Base-by-base conservation (phyloP, 345 rosid genomes). In the Sapria himalayana region DNA sequence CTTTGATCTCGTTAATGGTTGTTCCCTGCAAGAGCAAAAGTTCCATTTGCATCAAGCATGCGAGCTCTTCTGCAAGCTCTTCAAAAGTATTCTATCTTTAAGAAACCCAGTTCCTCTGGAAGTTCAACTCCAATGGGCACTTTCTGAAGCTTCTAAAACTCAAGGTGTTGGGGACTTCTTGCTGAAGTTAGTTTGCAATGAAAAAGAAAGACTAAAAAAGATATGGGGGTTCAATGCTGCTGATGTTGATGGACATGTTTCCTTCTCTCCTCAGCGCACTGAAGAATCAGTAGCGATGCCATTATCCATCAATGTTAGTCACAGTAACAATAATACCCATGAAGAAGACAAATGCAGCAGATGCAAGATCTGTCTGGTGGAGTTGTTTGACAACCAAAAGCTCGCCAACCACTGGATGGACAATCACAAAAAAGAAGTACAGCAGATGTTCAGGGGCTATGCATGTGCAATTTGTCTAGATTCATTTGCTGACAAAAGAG, bases 391-490 rank as follows among this genome's bases (percentile, higher is more conserved):
- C 54, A 74, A 67, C 25, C 68, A 57, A 55, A 62, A 67, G 45
- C 75, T 78, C 22, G 61, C 73, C 29, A 43, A 33, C 22, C 92
- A 78, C 56, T 78, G 80, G 72, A 65, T 74, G 68, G 76, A 74
- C 52, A 67, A 53, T 41, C 92, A 78, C 36, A 71, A 55, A 61
- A 80, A 76, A 60, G 75, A 82, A 62, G 74, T 81, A 4, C 86
- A 77, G 50, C 72, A 85, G 85, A 62, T 68, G 15, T 79, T 84
- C 53, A 55, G 76, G 49, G 92, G 92, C 16, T 76, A 75, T 61
- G 96, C 89, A 41, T 91, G 96, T 56, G 93, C 99, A 41, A 84
- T 91, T 33, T 84, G 94, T 67, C 69, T 91, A 43, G 96, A 91
- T 66, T 77, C 96, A 27, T 91, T 80, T 52, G 80, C 77, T 15